A percentile compares a stretch with the other conserved stretches of the same genome.
phyloP scores from a whole-genome alignment of 495 filamentous ascomycete genomes.

The Penicillium ucsense region DNA sequence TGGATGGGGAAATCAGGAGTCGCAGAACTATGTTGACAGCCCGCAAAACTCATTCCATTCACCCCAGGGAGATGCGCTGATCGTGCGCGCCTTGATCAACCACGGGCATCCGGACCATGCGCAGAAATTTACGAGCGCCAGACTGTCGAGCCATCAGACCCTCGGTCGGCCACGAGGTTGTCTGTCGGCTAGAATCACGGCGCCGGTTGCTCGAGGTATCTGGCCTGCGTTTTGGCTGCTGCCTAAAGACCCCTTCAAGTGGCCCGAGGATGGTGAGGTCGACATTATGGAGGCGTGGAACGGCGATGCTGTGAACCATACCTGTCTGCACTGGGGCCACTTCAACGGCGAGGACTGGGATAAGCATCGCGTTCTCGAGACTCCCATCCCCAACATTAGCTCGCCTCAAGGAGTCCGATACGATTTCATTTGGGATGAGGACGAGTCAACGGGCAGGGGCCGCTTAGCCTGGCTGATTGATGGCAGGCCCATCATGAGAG shows the following conservation, averaged over 20 bases:
- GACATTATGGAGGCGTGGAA: constrained; percentile 24
- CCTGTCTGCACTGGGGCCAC: constrained; percentile 22
- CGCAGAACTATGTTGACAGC: constrained; percentile 20
- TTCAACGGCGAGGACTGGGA: constrained; percentile 20
- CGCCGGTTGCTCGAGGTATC: constrained; percentile 19
- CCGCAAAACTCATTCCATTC: constrained; percentile 22
- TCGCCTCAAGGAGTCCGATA: constrained; percentile 16
- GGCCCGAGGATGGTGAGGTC: constrained; percentile 22
- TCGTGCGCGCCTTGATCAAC: constrained; percentile 20
- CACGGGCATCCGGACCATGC: constrained; percentile 14
- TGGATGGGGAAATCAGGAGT: constrained; percentile 21
- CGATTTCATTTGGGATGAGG: constrained; percentile 22
- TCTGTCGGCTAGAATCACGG: constrained; percentile 19
- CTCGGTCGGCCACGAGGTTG: constrained; percentile 18
- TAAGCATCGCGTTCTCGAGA: constrained; percentile 22
- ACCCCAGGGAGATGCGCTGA: constrained; percentile 18
- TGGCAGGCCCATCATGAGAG: constrained; percentile 18
- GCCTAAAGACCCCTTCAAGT: constrained; percentile 24
- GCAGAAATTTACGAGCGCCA: constrained; percentile 20
- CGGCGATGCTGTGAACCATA: constrained; percentile 20
- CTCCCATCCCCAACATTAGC: constrained; percentile 17
- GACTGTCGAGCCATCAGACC: constrained; percentile 17
- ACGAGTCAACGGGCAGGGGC: constrained; percentile 14
- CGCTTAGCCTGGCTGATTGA: constrained; percentile 22
- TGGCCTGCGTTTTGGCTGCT: constrained; percentile 26